Base-by-base conservation (phyloP, 1,139 yeast species). In the Wickerhamomyces sp. region DNA sequence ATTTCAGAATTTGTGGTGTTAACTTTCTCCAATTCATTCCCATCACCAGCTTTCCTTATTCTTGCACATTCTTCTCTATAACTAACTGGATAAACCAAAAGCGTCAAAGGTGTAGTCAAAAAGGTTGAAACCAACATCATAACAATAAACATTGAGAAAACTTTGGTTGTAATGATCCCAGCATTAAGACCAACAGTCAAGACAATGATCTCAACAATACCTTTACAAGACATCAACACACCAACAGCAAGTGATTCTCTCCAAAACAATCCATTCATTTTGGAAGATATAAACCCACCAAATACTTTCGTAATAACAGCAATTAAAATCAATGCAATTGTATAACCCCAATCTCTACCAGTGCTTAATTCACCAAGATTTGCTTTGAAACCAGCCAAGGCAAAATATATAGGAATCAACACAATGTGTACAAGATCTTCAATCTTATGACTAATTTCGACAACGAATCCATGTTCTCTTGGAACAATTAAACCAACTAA, bases 181-280 rank as follows among this genome's bases (percentile, higher is more conserved):
- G 93, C 84, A 51, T 78, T 79, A 48, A 84, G 71, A 45, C 95
- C 95, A 40, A 84, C 80, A 41, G 79, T 81, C 51, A 86, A 71
- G 27, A 85, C 94, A 41, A 86, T 91, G 58, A 86, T 80, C 64
- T 84, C 91, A 32, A 84, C 91, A 53, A 84, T 84, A 65, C 95
- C 95, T 63, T 86, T 86, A 72, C 95, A 86, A 10, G 91, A 84
- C 93, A 86, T 85, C 55, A 86, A 72, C n/a, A 84, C 76, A 45
- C 94, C 94, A 34, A 84, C 91, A 1, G 90, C 74, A 34, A 81
- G 63, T 2, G 89, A 78, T 60, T 85, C 93, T 57, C 89, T 75
- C 84, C 85, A 81, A 42, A 72, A 70, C 42, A 85, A 66, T 4
- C 84, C 85, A 59, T 75, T 75, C 36, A 78, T 54, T 54, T 73